These are phyloP conservation scores for Poa annua DNA, from an alignment of 176 grass and related monocot species.

Conservation along the genomic window DNA sequence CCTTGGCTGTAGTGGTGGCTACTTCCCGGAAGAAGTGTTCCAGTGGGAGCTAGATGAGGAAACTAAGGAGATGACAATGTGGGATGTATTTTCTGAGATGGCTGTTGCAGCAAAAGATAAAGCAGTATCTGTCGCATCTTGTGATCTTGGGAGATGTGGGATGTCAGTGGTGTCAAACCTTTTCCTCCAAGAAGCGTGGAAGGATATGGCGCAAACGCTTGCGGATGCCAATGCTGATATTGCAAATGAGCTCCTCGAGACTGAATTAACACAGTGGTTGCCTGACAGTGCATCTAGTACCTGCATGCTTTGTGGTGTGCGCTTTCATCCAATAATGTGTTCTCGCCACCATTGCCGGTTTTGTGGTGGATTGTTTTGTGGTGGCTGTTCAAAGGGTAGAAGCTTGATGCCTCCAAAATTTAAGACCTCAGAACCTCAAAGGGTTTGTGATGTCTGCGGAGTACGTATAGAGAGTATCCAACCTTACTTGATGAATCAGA, in stretches of 20 bases:
- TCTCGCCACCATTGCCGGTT: constrained; percentile 85
- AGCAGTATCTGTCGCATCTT: constrained; percentile 50
- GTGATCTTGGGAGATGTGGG: constrained; percentile 50
- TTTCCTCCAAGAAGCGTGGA: constrained; percentile 69
- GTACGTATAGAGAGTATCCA: constrained; percentile 71
- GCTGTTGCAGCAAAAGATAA: constrained; percentile 62
- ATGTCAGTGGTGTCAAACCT: constrained; percentile 54
- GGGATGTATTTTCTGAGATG: constrained; percentile 89
- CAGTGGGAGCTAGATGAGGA: constrained; percentile 68
- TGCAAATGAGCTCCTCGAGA: constrained; percentile 57
- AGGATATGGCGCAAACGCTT: constrained; percentile 66
- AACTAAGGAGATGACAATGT: constrained; percentile 80
- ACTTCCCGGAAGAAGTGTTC: constrained; percentile 61
- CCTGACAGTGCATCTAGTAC: constrained; percentile 67
- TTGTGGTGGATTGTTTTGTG: constrained; percentile 84
- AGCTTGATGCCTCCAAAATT: constrained; percentile 86
- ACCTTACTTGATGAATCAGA: constrained; percentile 68
- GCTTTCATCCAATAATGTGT: constrained; percentile 87
- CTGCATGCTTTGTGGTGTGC: constrained; percentile 81
- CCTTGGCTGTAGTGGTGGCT: constrained; percentile 54
- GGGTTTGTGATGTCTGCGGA: constrained; percentile 87
- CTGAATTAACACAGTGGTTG: constrained; percentile 76
- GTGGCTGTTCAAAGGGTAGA: constrained; percentile 80
- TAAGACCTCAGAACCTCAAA: constrained; percentile 69
- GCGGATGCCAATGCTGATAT: constrained; percentile 54